Percentiles rank a stretch among this genome's conserved stretches.
These are phyloP conservation scores for Glutinoglossum americanum DNA, from an alignment of 495 filamentous ascomycete species.

Conservation along the genomic window DNA sequence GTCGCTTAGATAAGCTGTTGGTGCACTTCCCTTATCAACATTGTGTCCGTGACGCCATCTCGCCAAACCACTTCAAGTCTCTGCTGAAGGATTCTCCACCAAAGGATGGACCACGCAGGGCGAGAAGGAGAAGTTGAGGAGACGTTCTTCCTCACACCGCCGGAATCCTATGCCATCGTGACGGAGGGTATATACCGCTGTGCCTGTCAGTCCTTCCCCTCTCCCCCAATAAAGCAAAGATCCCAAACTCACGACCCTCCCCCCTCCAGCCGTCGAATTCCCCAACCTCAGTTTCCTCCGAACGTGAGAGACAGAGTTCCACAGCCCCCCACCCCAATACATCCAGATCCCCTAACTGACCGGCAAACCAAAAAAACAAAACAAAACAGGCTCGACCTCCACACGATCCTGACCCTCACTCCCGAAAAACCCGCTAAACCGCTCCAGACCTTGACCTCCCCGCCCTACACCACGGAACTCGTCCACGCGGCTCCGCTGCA, in stretches of 20 bases:
- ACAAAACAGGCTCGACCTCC: conserved; percentile 1
- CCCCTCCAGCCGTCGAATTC: conserved; percentile 1
- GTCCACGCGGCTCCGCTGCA: not conserved
- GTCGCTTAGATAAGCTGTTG: too few relatives aligned
- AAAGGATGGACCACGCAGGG: not conserved
- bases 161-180: not conserved
- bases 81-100: not conserved
- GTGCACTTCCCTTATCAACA: too few relatives aligned
- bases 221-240: too few relatives aligned
- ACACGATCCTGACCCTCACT: not conserved
- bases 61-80: not conserved
- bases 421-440: conserved; percentile 1
- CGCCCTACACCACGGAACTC: not conserved
- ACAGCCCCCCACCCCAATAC: too few relatives aligned
- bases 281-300: too few relatives aligned
- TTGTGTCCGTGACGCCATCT: too few relatives aligned
- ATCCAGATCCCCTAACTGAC: too few relatives aligned
- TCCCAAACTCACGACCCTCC: too few relatives aligned
- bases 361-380: not conserved
- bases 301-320: too few relatives aligned
- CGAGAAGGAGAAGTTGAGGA: not conserved
- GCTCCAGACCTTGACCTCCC: not conserved
- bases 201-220: not conserved
- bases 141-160: not conserved
- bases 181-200: conserved; percentile 1